Percentiles rank a stretch among this genome's conserved stretches.
Conservation (phyloP, 441 rosid genomes). For the Kokia cookei region DNA sequence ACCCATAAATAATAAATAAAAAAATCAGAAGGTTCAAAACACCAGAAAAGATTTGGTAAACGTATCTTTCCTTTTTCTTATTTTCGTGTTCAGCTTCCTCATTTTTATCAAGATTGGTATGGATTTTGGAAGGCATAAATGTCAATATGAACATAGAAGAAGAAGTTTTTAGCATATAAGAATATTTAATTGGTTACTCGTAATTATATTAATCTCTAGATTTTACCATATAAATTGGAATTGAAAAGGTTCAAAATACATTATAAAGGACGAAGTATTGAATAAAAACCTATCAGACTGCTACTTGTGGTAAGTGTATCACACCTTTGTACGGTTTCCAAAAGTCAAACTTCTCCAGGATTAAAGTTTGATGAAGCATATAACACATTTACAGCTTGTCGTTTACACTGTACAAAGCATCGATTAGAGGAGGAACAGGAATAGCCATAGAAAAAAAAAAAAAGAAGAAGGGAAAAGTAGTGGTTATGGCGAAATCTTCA, state of each 20-base stretch:
- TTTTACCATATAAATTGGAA: neutral
- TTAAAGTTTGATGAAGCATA: neutral
- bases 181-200: too few species aligned
- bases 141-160: neutral
- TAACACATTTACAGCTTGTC: constrained; percentile 15
- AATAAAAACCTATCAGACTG: neutral
- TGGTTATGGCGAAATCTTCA: neutral
- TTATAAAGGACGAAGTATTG: neutral
- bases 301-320: neutral
- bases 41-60: neutral
- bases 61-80: neutral
- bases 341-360: constrained; percentile 10
- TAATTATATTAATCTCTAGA: too few species aligned
- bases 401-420: constrained; percentile 4
- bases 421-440: neutral
- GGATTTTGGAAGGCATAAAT: neutral
- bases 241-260: neutral
- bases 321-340: constrained; percentile 8
- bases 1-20: neutral
- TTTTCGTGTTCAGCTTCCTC: neutral
- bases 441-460: neutral
- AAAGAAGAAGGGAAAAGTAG: neutral
- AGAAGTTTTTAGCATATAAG: neutral
- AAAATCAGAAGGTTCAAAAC: neutral
- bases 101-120: neutral